Percentiles rank a stretch among this genome's conserved stretches.
These are phyloP conservation scores for Amniculicola lignicola DNA, from an alignment of 495 filamentous ascomycete genomes.

Conservation along the genomic window DNA sequence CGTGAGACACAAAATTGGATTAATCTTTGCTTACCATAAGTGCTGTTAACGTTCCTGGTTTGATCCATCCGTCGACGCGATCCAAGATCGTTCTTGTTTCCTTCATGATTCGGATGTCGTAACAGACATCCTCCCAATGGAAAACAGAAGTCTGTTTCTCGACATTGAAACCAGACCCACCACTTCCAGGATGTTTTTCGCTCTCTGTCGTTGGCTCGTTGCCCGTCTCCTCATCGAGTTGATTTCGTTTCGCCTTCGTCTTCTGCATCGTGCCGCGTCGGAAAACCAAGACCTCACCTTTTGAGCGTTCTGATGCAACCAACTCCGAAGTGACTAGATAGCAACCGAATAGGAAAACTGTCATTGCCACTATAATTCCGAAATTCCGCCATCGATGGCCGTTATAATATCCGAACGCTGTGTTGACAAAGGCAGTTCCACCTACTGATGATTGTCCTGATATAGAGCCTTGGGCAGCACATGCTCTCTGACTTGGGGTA, in stretches of 20 bases:
- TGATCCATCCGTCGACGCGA: constrained; percentile 80
- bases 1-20: too few species aligned
- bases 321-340: constrained; percentile 72
- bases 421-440: constrained; percentile 9
- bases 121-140: constrained; percentile 77
- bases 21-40: too few species aligned
- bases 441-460: constrained; percentile 10
- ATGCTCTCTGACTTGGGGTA: constrained; percentile 12
- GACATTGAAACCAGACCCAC: constrained; percentile 40
- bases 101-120: constrained; percentile 79
- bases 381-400: constrained; percentile 54
- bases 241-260: background rate
- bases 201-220: too few species aligned
- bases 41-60: constrained; percentile 80
- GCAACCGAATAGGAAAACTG: constrained; percentile 58
- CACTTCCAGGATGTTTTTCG: constrained; percentile 41
- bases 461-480: constrained; percentile 6
- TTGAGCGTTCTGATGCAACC: constrained; percentile 69
- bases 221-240: constrained; percentile 23
- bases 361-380: constrained; percentile 72
- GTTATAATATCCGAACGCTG: constrained; percentile 9
- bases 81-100: constrained; percentile 69
- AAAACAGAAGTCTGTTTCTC: constrained; percentile 65
- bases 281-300: constrained; percentile 83
- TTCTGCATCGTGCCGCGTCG: constrained; percentile 57